These are phyloP conservation scores for Chrysoporthe cubensis DNA, from an alignment of 2,329 filamentous ascomycete genomes.

Conservation along the genomic window DNA sequence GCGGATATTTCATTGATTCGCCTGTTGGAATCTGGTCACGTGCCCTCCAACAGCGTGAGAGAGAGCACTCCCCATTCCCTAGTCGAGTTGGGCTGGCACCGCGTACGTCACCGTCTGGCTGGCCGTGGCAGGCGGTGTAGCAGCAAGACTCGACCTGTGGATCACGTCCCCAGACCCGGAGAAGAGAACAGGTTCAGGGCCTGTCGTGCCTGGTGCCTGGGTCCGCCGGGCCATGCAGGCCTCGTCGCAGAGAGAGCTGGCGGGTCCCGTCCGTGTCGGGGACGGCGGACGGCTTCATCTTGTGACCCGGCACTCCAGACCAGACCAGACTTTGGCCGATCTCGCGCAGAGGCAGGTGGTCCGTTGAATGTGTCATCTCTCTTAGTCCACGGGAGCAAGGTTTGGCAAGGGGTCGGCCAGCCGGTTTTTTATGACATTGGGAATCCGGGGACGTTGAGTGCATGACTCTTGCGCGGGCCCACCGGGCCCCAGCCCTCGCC, in stretches of 20 bases:
- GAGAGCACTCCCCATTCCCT: no score
- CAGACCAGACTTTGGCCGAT: background rate
- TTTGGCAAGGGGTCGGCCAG: background rate
- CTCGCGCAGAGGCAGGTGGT: background rate
- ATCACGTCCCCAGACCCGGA: no score
- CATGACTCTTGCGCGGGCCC: constrained; percentile 1
- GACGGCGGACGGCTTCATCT: background rate
- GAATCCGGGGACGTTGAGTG: constrained; percentile 2
- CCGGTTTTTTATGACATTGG: background rate
- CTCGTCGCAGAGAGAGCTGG: background rate
- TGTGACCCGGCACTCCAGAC: background rate
- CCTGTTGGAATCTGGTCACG: background rate
- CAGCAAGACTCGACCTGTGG: background rate
- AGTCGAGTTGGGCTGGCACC: background rate
- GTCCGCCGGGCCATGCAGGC: background rate
- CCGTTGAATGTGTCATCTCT: background rate
- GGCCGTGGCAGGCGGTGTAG: background rate
- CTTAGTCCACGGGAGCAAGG: background rate
- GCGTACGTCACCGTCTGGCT: background rate
- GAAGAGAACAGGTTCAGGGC: no score
- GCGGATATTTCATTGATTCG: background rate
- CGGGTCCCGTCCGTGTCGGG: background rate
- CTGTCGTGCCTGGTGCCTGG: background rate
- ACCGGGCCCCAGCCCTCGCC: background rate
- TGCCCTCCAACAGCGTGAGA: background rate